phyloP scores from a whole-genome alignment of 805 yeast species.

The Cyberlindnera lachancei region DNA sequence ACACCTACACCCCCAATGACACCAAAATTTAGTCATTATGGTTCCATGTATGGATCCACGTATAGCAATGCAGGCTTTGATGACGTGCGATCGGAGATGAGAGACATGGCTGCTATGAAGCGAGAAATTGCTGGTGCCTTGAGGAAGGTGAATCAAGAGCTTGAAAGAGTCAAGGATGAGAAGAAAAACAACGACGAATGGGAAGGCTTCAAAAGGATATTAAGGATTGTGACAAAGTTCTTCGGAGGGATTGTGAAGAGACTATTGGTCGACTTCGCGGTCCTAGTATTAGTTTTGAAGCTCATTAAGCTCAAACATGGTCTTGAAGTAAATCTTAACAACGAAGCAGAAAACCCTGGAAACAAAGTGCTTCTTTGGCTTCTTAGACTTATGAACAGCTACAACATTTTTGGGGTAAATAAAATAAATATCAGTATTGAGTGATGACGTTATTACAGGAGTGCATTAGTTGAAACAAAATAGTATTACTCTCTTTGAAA shows the following conservation, averaged over 20 bases:
- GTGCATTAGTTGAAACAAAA: no score
- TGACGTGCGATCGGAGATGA: slow-evolving; percentile 4
- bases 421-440: slow-evolving; percentile 13
- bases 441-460: not conserved
- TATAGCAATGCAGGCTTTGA: slow-evolving; percentile 10
- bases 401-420: slow-evolving; percentile 14
- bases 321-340: slow-evolving; percentile 9
- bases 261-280: slow-evolving; percentile 12
- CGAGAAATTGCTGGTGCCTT: slow-evolving; percentile 21
- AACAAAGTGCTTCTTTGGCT: slow-evolving; percentile 7
- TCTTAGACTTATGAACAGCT: slow-evolving; percentile 12
- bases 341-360: slow-evolving; percentile 3
- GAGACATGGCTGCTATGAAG: slow-evolving; percentile 18
- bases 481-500: no score
- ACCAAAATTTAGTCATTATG: slow-evolving; percentile 8
- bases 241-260: slow-evolving; percentile 10
- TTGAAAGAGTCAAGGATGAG: slow-evolving; percentile 9
- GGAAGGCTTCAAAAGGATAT: slow-evolving; percentile 7
- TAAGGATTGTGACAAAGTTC: slow-evolving; percentile 4
- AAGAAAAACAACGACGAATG: slow-evolving; percentile 9
- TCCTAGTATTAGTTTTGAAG: slow-evolving; percentile 15
- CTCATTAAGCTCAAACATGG: slow-evolving; percentile 17
- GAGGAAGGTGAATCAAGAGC: slow-evolving; percentile 19
- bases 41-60: slow-evolving; percentile 3
- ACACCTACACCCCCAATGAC: slow-evolving; percentile 16